These are phyloP conservation scores for Globisporangium abappressorium DNA, from an alignment of 352 stramenopile species.

Conservation along the genomic window DNA sequence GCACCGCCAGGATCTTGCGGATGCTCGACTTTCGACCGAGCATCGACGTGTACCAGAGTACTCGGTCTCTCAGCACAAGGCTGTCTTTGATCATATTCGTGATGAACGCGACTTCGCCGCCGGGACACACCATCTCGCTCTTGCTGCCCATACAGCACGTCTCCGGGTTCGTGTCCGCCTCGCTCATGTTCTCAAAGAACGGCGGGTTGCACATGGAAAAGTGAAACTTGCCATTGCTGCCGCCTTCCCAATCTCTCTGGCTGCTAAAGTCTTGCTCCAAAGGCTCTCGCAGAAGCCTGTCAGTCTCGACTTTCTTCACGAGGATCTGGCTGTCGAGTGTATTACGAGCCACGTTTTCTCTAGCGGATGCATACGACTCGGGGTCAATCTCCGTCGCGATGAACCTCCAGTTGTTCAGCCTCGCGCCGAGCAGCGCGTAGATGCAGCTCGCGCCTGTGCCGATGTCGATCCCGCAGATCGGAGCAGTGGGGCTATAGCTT, in stretches of 20 bases:
- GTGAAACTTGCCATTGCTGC: conserved; percentile 44
- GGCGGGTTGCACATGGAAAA: conserved; percentile 98
- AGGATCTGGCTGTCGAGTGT: conserved; percentile 60
- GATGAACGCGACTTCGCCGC: conserved; percentile 95
- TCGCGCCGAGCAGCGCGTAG: conserved; percentile 91
- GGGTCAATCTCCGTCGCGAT: conserved; percentile 94
- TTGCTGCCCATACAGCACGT: conserved; percentile 66
- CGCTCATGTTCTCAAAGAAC: conserved; percentile 88
- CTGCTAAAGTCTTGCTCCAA: conserved; percentile 22
- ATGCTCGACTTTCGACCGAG: conserved; percentile 92
- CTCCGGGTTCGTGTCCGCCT: conserved; percentile 78
- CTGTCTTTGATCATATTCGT: conserved; percentile 92
- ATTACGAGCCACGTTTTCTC: conserved; percentile 89
- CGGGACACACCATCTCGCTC: conserved; percentile 85
- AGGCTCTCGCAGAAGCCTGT: conserved; percentile 46
- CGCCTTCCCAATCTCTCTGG: background rate
- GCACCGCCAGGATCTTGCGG: conserved; percentile 78
- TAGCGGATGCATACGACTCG: conserved; percentile 75
- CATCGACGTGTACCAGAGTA: conserved; percentile 95
- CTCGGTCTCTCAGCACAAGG: conserved; percentile 54
- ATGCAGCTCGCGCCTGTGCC: conserved; percentile 95
- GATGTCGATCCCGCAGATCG: conserved; percentile 90
- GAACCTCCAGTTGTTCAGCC: conserved; percentile 89
- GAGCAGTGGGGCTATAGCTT: background rate
- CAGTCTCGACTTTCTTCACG: conserved; percentile 43